phyloP scores from a whole-genome alignment of 2,329 filamentous ascomycete species.

The Aspergillus caelatus region DNA sequence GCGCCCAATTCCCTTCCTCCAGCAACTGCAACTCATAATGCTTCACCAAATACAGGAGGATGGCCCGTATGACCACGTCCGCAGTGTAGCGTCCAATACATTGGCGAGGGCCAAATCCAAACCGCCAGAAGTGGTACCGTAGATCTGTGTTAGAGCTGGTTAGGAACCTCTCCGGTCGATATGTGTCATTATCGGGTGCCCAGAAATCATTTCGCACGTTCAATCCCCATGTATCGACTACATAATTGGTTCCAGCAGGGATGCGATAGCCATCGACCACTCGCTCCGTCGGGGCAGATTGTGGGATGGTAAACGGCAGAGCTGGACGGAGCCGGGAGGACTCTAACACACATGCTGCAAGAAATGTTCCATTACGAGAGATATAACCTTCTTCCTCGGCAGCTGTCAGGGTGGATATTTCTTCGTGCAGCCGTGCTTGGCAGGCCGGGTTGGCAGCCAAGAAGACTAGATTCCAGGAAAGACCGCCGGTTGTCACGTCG shows the following conservation, averaged over 20 bases:
- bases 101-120: slow-evolving; percentile 49
- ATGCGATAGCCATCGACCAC: slow-evolving; percentile 39
- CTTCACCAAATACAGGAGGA: slow-evolving; percentile 16
- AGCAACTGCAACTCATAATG: slow-evolving; percentile 12
- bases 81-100: slow-evolving; percentile 49
- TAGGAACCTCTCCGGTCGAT: slow-evolving; percentile 34
- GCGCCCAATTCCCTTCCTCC: slow-evolving; percentile 2
- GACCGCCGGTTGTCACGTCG: slow-evolving; percentile 48
- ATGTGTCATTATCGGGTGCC: slow-evolving; percentile 40
- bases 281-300: slow-evolving; percentile 41
- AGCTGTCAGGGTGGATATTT: background rate
- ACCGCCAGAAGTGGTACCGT: slow-evolving; percentile 49
- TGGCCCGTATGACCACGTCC: slow-evolving; percentile 38
- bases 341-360: slow-evolving; percentile 44
- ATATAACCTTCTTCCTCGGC: slow-evolving; percentile 26
- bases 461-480: slow-evolving; percentile 50
- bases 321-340: slow-evolving; percentile 43
- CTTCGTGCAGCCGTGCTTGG: slow-evolving; percentile 32
- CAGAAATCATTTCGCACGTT: slow-evolving; percentile 31
- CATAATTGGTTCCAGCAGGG: slow-evolving; percentile 40
- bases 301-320: slow-evolving; percentile 47
- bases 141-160: background rate
- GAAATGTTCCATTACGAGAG: slow-evolving; percentile 24
- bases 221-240: slow-evolving; percentile 2
- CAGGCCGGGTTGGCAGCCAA: slow-evolving; percentile 40